Percentiles rank a stretch among this genome's conserved stretches.
Conservation (phyloP, 176 grass and related monocot genomes). For the Cenchrus purpureus region DNA sequence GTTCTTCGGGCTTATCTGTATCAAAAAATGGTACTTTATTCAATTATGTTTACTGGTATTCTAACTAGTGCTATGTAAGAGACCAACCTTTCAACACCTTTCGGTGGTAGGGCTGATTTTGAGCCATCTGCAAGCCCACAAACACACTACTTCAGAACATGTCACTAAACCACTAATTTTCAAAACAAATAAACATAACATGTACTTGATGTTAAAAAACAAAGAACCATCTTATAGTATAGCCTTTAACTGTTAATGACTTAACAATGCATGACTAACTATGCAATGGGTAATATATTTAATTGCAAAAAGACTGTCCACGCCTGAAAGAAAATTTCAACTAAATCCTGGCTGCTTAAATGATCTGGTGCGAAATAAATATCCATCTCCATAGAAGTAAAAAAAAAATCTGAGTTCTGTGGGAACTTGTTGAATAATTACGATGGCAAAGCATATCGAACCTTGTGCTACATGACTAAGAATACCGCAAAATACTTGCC, state of each 20-base stretch:
- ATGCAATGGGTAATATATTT: background rate
- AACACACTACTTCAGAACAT: conserved; percentile 31
- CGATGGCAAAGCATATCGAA: conserved; percentile 5
- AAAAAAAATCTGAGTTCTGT: background rate
- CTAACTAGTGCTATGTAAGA: conserved; percentile 30
- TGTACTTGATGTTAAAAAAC: conserved; percentile 3
- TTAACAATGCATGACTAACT: background rate
- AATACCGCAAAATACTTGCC: background rate
- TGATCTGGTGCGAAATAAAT: background rate
- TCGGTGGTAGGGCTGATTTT: conserved; percentile 72
- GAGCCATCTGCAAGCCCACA: conserved; percentile 64
- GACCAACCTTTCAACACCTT: conserved; percentile 90
- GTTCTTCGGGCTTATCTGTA: too few species aligned
- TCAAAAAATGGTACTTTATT: background rate
- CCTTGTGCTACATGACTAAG: background rate
- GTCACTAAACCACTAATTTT: conserved; percentile 1
- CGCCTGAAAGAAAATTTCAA: background rate
- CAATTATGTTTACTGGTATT: background rate
- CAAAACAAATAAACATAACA: conserved; percentile 8
- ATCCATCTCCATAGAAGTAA: background rate
- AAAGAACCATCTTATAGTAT: background rate
- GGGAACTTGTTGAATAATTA: conserved; percentile 26
- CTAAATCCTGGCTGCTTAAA: background rate
- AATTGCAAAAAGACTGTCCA: background rate
- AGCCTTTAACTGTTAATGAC: background rate